Evolutionary conservation across 1,284 basidiomycete genomes (phyloP), one percentile per base, ranked within the genome.

Genomic region (Somion occarium): DNA sequence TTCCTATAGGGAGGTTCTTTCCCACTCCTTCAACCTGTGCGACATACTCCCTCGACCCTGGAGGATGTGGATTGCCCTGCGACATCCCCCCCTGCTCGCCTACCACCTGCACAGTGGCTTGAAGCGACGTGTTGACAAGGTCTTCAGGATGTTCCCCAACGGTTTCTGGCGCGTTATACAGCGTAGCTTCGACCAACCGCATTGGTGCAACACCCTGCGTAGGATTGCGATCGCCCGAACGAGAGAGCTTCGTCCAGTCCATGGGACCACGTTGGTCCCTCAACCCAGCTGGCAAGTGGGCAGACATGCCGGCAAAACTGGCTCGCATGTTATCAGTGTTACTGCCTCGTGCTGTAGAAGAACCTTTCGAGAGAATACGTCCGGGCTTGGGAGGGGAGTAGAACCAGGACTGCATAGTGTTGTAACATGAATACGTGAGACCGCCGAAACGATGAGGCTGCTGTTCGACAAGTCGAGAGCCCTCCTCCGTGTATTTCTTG

Each of bases 391-490:
- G 70, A 50, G 72, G 72, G 5, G 72, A 72, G 57, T 70, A 72
- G 61, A 83, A 69, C 48, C 69, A 69, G 1, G 73, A 73, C 52
- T 88, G 83, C 34, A 90, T 66, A 5, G 58, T 49, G 4, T 80
- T 70, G 30, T 75, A 70, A 38, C 73, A 69, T 3, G 78, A 63
- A 64, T 91, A 91, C 45, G 71, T 69, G 39, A 90, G 72, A 5
- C 79, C 88, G 37, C 74, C 87, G 38, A 67, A 73, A 19, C 70
- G 73, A 58, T 91, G 88, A 0, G 86, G 85, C 20, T 79, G 71
- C 44, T 78, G 82, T 52, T 81, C 78, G 57, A 91, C 81, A 38
- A 66, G 69, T 49, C 56, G 71, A 20, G 70, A 72, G 11, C 59
- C 56, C 18, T 61, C 52, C 1, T 53, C 24, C 41, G 61, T 59